Base-by-base conservation (phyloP, 2,329 filamentous ascomycete genomes). In the Drechslerella stenobrocha region DNA sequence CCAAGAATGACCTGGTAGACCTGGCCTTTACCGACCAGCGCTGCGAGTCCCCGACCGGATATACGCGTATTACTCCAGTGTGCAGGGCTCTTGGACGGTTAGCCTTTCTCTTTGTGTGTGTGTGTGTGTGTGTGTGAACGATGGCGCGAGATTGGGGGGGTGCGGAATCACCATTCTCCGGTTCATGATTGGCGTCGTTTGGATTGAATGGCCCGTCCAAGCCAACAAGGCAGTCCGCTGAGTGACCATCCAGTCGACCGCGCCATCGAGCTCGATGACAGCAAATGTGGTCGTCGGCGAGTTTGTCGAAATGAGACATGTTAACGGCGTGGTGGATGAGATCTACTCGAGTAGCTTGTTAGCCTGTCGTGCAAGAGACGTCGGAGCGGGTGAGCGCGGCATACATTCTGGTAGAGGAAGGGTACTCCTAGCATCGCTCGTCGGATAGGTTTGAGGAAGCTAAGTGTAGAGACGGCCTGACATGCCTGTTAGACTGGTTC, bases 41-140 rank as follows among this genome's bases (percentile, higher is more conserved):
- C 92, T 0, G 91, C 83, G 20, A 98, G 80, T 0, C 93, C 93
- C 71, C 93, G 84, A 35, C 93, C 93, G 0, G 90, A 96, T 65
- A 96, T 80, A 70, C 88, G 83, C 9, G 92, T 91, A 78, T 84
- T 93, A 73, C 93, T 93, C 92, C 92, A 97, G 75, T 96, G 87
- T 45, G 90, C 85, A 52, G 96, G 75, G 59, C 88, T 82, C 80
- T 83, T 75, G 70, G 70, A 61, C 56, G 70, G 74, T 81, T 75
- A 81, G 79, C 72, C 13, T 24, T 65, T 45, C 2, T 47, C 13
- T 6, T 2, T 2, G 2, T 18, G n/a, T 1, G 9, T 28, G 11
- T 37, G 11, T 37, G 13, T 13, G 34, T 15, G 34, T n/a, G n/a
- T n/a, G n/a, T n/a, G n/a, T n/a, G n/a, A n/a, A n/a, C n/a, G n/a